These are phyloP conservation scores for Aristolochia contorta DNA, from an alignment of 164 flowering plant genomes.

Conservation along the genomic window DNA sequence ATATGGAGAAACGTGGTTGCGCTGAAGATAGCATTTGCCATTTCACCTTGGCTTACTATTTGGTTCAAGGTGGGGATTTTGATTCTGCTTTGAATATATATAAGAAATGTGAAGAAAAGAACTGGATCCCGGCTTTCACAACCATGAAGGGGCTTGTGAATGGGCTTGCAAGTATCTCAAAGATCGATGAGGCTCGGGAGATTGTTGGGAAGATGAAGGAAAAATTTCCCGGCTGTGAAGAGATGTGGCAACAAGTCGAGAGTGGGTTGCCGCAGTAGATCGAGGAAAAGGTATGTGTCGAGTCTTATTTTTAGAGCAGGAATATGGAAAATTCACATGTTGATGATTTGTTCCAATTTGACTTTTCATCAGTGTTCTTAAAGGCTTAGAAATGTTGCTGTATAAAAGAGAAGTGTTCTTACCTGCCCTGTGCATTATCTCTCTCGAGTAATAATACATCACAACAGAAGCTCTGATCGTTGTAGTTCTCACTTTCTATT, in stretches of 20 bases:
- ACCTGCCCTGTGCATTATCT: too few relatives aligned
- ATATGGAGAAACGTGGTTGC: conserved; percentile 37
- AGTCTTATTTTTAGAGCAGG: neutral
- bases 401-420: too few relatives aligned
- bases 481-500: too few relatives aligned
- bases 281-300: neutral
- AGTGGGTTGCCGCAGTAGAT: conserved; percentile 35
- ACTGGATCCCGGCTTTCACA: conserved; percentile 59
- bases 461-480: too few relatives aligned
- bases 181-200: conserved; percentile 53
- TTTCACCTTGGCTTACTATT: conserved; percentile 43
- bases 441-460: too few relatives aligned
- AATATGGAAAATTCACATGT: too few relatives aligned
- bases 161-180: conserved; percentile 54
- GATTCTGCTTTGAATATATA: conserved; percentile 42
- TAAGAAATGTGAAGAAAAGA: conserved; percentile 45
- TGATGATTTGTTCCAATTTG: too few relatives aligned
- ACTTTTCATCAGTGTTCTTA: too few relatives aligned
- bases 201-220: conserved; percentile 47
- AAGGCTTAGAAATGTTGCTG: too few relatives aligned
- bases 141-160: conserved; percentile 63
- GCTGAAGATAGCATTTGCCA: conserved; percentile 45
- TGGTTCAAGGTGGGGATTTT: conserved; percentile 54
- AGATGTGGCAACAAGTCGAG: conserved; percentile 66
- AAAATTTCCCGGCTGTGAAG: conserved; percentile 37